Base-by-base conservation (phyloP, 306 rosid genomes). In the Castanospermum australe region DNA sequence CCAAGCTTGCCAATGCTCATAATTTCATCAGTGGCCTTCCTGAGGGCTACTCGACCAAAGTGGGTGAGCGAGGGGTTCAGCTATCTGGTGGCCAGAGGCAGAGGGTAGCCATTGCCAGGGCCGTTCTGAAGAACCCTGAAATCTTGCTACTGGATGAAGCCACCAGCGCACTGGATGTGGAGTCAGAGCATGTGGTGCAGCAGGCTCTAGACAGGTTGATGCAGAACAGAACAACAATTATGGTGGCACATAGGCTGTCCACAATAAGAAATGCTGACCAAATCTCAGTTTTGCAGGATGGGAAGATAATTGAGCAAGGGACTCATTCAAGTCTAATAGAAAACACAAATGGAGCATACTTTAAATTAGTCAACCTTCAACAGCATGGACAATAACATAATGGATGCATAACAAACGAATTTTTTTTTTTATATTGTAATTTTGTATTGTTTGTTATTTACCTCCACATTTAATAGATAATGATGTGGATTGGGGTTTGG, bases 11-110 rank as follows among this genome's bases (percentile, higher is more conserved):
- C 32, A 92, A 92, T 79, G 98, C 98, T 11, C 96, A 94, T 59
- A 87, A 74, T 78, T 92, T 90, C 73, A 87, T 94, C 28, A 89
- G 96, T 64, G 87, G 82, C 2, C 92, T 94, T 68, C 98, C 98
- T 5, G 94, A 90, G 52, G 97, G 98, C 66, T 94, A 92, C 89
- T 85, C 88, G 12, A 94, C 98, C 7, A 88, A 88, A 83, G 97
- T 92, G 0, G 98, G 98, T 0, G 98, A 94, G 85, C 67, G 98
- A 79, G 97, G 98, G 22, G 92, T 92, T 71, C 97, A 90, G 77
- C 93, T 94, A 1, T 94, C 97, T 6, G 98, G 98, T 24, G 98
- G 98, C 15, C 97, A 94, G 75, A 84, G 88, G 63, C 98, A 94
- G 39, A 84, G 98, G 71, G 85, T 94, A 7, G 98, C 97, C 73